phyloP scores from a whole-genome alignment of 208 protist genomes.

The Leishmania braziliensis region DNA sequence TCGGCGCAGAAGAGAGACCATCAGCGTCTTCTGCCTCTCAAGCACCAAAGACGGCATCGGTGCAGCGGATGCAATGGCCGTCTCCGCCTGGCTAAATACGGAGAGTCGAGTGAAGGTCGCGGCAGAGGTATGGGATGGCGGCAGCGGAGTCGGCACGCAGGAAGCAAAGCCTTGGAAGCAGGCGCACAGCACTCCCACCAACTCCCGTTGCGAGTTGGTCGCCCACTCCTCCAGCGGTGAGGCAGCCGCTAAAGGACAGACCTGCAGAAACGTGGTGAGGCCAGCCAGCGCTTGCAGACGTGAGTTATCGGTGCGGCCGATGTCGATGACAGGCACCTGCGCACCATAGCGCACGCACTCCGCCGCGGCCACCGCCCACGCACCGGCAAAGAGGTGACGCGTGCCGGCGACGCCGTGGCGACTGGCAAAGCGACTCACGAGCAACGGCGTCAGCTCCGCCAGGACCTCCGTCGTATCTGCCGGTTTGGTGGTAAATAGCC shows the following conservation, averaged over 20 bases:
- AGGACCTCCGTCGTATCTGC: constrained; percentile 24
- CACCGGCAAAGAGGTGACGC: constrained; percentile 45
- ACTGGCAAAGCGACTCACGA: constrained; percentile 57
- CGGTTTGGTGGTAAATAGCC: constrained; percentile 21
- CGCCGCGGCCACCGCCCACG: constrained; percentile 61
- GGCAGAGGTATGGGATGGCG: constrained; percentile 13
- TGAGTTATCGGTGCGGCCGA: constrained; percentile 42
- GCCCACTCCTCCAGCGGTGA: constrained; percentile 69
- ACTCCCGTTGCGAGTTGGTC: constrained; percentile 53
- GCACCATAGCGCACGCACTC: constrained; percentile 53
- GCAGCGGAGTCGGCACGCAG: constrained; percentile 11
- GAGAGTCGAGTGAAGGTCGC: constrained; percentile 19
- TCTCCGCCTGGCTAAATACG: constrained; percentile 22
- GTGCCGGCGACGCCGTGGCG: constrained; percentile 62
- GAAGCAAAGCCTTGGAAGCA: constrained; percentile 46
- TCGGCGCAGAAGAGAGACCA: constrained; percentile 23
- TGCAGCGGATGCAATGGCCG: not conserved
- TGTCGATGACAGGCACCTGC: constrained; percentile 55
- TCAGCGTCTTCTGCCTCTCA: constrained; percentile 34
- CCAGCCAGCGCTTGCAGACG: constrained; percentile 41
- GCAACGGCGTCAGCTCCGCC: constrained; percentile 53
- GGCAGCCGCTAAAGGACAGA: constrained; percentile 44
- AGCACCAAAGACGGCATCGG: constrained; percentile 4
- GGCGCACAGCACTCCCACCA: constrained; percentile 47
- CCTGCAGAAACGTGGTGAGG: constrained; percentile 50